Percentiles rank a stretch among this genome's conserved stretches.
phyloP scores from a whole-genome alignment of 2,329 filamentous ascomycete genomes.

The Botrytis galanthina region DNA sequence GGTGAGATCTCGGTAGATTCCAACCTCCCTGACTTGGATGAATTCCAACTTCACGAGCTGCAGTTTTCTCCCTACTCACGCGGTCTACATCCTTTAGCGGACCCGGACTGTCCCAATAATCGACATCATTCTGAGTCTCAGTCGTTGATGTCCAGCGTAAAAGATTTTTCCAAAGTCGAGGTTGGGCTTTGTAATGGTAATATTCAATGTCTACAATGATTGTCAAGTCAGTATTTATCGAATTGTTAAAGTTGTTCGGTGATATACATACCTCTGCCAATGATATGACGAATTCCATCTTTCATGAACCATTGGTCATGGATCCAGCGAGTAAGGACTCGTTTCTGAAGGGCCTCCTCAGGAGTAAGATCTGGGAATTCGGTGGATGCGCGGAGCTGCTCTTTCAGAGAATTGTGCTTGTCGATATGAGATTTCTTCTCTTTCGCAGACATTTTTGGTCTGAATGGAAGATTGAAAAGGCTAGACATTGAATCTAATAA shows the following conservation, averaged over 20 bases:
- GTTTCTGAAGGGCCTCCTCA: background rate
- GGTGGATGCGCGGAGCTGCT: background rate
- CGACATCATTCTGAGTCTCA: background rate
- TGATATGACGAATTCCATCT: background rate
- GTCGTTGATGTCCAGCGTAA: background rate
- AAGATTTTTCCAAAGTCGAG: background rate
- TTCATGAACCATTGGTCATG: background rate
- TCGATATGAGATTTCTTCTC: background rate
- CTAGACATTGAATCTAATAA: background rate
- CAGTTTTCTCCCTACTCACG: no score
- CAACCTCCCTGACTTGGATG: background rate
- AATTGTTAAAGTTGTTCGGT: background rate
- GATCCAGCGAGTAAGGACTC: background rate
- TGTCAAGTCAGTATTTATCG: background rate
- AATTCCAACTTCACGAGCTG: background rate
- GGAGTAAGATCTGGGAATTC: background rate
- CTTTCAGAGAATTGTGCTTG: background rate
- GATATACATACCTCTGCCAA: background rate
- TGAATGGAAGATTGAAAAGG: background rate
- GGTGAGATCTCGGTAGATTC: background rate
- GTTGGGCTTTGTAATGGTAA: background rate
- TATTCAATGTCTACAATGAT: background rate
- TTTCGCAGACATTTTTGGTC: background rate
- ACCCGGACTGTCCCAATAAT: background rate
- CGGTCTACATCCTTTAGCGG: background rate